Evolutionary conservation across 2,329 filamentous ascomycete genomes (phyloP), one percentile per base, ranked within the genome.

Genomic region (Botrytis aclada): DNA sequence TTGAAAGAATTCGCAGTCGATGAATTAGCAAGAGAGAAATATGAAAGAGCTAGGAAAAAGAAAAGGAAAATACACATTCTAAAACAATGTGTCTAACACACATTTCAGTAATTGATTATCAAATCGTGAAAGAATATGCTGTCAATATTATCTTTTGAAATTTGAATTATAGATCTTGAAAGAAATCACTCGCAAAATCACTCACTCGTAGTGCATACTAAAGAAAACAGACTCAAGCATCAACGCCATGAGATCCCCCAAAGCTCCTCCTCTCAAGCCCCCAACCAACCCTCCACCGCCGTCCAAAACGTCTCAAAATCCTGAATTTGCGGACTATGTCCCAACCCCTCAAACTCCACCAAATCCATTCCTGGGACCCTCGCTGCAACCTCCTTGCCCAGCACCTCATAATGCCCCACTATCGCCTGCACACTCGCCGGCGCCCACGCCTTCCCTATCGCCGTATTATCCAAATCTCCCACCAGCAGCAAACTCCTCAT

Each of bases 271-370:
- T 5, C 16, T 43, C 41, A 43, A 43, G 20, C 8, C 16, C 61
- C 10, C 54, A 70, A 45, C 54, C 54, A 61, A 29, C 10, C 18
- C 29, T 32, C 14, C 37, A 61, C 16, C 10, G 47, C 47, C 39
- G 10, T 5, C 67, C 29, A n/a, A 69, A 69, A 69, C 9, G 22
- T 78, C 4, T 81, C 81, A 0, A 86, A 85, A 39, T 84, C 83
- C 74, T 87, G 86, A 70, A 88, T 85, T 76, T 88, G 86, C 22
- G 86, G 86, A 51, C 86, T 83, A 74, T 88, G 86, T 1, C 86
- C 87, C 54, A 86, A 76, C 39, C 84, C 82, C 0, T 82, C 79
- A 74, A 88, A 88, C 64, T 83, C 83, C 54, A 87, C 78, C 69
- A 88, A 78, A 14, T 83, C 82, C 47, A 81, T 81, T 54, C 47